phyloP scores from a whole-genome alignment of 805 yeast species.

The Pichia thaimueangensis region DNA sequence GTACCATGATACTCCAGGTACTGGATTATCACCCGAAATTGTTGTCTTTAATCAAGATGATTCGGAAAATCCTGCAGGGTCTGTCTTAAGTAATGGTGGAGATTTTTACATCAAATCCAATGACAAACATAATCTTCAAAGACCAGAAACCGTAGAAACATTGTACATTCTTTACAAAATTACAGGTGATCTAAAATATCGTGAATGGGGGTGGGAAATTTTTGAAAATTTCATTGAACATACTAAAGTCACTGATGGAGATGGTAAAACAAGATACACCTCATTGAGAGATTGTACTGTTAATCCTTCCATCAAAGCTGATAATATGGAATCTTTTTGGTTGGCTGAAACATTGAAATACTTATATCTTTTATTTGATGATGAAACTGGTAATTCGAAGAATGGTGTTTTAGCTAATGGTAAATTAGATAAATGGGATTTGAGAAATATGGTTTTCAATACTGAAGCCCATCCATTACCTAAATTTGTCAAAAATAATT shows the following conservation, averaged over 20 bases:
- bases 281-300: slow-evolving; percentile 61
- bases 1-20: slow-evolving; percentile 61
- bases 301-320: slow-evolving; percentile 47
- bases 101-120: slow-evolving; percentile 55
- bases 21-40: slow-evolving; percentile 87
- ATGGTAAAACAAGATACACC: slow-evolving; percentile 38
- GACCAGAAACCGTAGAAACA: slow-evolving; percentile 93
- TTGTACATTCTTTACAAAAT: slow-evolving; percentile 72
- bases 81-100: slow-evolving; percentile 4
- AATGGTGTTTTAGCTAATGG: slow-evolving; percentile 24
- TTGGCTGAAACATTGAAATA: slow-evolving; percentile 88
- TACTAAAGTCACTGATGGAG: slow-evolving; percentile 42
- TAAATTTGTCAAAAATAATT: slow-evolving; percentile 44
- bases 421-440: slow-evolving; percentile 47
- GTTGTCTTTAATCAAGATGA: slow-evolving; percentile 71
- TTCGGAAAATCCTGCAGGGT: background rate
- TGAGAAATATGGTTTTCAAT: slow-evolving; percentile 70
- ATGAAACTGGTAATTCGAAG: slow-evolving; percentile 20
- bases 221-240: slow-evolving; percentile 62
- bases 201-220: slow-evolving; percentile 87
- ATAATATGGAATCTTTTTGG: slow-evolving; percentile 92
- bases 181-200: slow-evolving; percentile 72
- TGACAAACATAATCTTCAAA: slow-evolving; percentile 80
- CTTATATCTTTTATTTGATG: slow-evolving; percentile 72
- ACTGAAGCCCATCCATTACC: slow-evolving; percentile 96